Percentiles rank a stretch among this genome's conserved stretches.
phyloP scores from a whole-genome alignment of 192 early-diverging fungal genomes.

The Blastocladiella britannica region DNA sequence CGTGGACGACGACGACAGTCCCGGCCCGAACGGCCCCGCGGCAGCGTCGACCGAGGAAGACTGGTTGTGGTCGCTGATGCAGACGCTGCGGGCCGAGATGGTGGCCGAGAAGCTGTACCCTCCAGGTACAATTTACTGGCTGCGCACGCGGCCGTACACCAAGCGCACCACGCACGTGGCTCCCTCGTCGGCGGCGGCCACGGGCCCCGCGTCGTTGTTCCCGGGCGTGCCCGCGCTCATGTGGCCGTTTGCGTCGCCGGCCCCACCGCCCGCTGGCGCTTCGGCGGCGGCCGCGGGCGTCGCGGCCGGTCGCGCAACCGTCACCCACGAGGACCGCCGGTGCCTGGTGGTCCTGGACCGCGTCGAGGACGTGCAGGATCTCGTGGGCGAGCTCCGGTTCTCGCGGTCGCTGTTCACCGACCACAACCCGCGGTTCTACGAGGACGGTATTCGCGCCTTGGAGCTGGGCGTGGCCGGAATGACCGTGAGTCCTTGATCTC shows the following conservation, averaged over 20 bases:
- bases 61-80: slow-evolving; percentile 66
- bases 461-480: not conserved
- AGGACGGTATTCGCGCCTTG: slow-evolving; percentile 21
- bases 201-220: slow-evolving; percentile 5
- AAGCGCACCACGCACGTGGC: slow-evolving; percentile 15
- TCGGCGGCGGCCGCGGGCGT: slow-evolving; percentile 5
- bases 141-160: slow-evolving; percentile 28
- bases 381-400: slow-evolving; percentile 61
- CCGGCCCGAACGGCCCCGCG: not conserved
- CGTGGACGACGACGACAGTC: slow-evolving; percentile 1
- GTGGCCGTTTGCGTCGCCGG: slow-evolving; percentile 10
- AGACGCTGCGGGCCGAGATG: slow-evolving; percentile 67
- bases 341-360: slow-evolving; percentile 30
- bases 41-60: slow-evolving; percentile 13
- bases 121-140: slow-evolving; percentile 43
- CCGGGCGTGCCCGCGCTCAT: slow-evolving; percentile 7
- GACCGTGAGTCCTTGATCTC: not conserved
- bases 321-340: slow-evolving; percentile 16
- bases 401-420: slow-evolving; percentile 59
- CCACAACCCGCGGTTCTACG: slow-evolving; percentile 53
- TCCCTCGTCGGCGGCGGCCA: slow-evolving; percentile 9
- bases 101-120: slow-evolving; percentile 65
- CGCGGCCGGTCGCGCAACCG: slow-evolving; percentile 5
- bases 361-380: slow-evolving; percentile 51
- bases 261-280: slow-evolving; percentile 3